Evolutionary conservation across 2,329 filamentous ascomycete genomes (phyloP), one percentile per base, ranked within the genome.

Genomic region (Fusarium irregulare): DNA sequence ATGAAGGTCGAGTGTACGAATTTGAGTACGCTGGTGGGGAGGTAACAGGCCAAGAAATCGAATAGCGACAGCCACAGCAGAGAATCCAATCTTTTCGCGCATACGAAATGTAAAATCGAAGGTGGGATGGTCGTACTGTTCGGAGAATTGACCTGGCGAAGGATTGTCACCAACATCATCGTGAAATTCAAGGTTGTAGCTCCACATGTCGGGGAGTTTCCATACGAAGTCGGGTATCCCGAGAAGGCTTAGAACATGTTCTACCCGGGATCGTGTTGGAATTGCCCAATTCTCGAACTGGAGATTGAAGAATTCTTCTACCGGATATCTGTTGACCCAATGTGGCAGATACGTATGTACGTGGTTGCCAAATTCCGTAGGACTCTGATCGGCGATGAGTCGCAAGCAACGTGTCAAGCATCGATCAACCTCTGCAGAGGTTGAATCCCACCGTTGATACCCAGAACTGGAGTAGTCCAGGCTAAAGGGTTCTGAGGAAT

Each of bases 51-150:
- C 3, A 1, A 73, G 49, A 4, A 73, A 73, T 4, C 32, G 60
- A 5, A 72, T 50, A 1, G 66, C 61, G 1, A 14, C 32, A 7
- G 71, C 50, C 0, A 57, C 25, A 6, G 72, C 72, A 4, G 69
- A 73, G 18, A 69, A 72, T 4, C 37, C 16, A 0, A 54, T 23
- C 30, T 54, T 66, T 6, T 69, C 65, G 0, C 60, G 58, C 7
- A 27, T 16, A 3, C 61, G 59, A 2, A 7, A 1, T 1, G 2
- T 7, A 7, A 42, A 59, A 3, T 41, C 14, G 3, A 34, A 1
- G 3, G 27, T 34, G 6, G 50, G 56, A 1, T 60, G 6, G 8
- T 20, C 27, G 2, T 23, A 40, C 14, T 56, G 28, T 7, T 34
- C 11, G 4, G 18, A 37, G 2, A 37, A 37, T 0, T 37, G 34